Percentiles rank a stretch among this genome's conserved stretches.
These are phyloP conservation scores for Ascochyta pisi DNA, from an alignment of 2,329 filamentous ascomycete species.

Conservation along the genomic window DNA sequence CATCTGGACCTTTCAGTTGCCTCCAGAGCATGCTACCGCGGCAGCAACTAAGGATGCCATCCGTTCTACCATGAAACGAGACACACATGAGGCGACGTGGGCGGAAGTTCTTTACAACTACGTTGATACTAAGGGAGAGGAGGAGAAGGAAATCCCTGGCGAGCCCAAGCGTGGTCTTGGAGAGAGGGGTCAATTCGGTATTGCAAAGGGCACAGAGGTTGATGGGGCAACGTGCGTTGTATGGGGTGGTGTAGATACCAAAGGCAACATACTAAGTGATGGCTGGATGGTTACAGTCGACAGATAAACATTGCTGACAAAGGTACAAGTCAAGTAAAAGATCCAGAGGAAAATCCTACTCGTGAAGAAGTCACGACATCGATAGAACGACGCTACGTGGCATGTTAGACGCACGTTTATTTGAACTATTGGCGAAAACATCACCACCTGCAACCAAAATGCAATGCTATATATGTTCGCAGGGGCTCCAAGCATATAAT, in stretches of 20 bases:
- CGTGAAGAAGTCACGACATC: too few species aligned
- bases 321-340: neutral
- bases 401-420: too few species aligned
- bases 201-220: conserved; percentile 52
- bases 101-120: conserved; percentile 58
- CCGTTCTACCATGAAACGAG: conserved; percentile 52
- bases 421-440: too few species aligned
- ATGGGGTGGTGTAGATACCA: conserved; percentile 60
- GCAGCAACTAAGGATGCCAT: conserved; percentile 61
- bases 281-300: conserved; percentile 54
- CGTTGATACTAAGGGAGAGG: conserved; percentile 52
- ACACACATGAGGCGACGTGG: conserved; percentile 59
- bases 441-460: neutral
- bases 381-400: too few species aligned
- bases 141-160: conserved; percentile 51
- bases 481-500: too few species aligned
- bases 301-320: conserved; percentile 21
- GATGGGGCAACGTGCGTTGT: conserved; percentile 58
- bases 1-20: conserved; percentile 62
- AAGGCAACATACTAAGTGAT: conserved; percentile 51
- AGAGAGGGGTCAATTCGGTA: conserved; percentile 49
- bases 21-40: conserved; percentile 54
- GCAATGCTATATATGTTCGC: too few species aligned
- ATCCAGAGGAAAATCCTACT: too few species aligned
- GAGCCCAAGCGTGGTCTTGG: conserved; percentile 51